Evolutionary conservation across 495 filamentous ascomycete species (phyloP), one percentile per base, ranked within the genome.

Genomic region (Hamigera avellanea): DNA sequence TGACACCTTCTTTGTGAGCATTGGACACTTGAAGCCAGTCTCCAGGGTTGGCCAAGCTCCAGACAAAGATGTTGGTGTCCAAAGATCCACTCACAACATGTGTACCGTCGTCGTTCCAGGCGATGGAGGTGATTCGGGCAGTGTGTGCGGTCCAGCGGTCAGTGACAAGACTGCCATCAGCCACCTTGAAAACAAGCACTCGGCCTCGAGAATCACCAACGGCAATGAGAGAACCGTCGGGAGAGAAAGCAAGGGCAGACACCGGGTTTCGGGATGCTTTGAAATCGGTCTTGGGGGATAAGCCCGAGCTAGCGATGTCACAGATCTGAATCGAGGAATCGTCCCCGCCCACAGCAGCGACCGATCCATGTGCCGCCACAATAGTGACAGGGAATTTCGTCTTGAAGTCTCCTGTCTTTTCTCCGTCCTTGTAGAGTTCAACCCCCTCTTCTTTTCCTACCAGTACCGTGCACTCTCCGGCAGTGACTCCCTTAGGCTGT

Each of bases 1-100:
- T 83, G 6, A 98, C 85, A 2, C 91, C 91, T 39, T 95, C 91
- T 62, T 95, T 94, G 56, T 98, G 91, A 32, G 88, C 86, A 52
- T 93, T 86, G 18, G 70, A 54, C 26, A 75, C 75, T 56, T 85
- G 86, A 35, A 89, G 63, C 50, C 88, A 73, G 50, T 77, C 79
- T 17, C 83, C 86, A 0, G 86, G 89, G 42, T 83, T 81, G 31
- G 73, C 67, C 43, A 95, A 61, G 54, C 85, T 93, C 87, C 91
- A 98, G 19, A 93, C 78, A 48, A 82, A 83, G 28, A 98, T 73
- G 46, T 93, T 81, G 3, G 86, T 95, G 51, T 98, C 91, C 26
- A 96, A 59, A 2, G 73, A 76, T 4, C 88, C 93, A 48, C 83
- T 93, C 10, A 76, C 85, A 5, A 87, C 81, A 52, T 83, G 80